Percentiles rank a stretch among this genome's conserved stretches.
Evolutionary conservation across 2,329 filamentous ascomycete species (phyloP).

Genomic region (Cercospora sesami): DNA sequence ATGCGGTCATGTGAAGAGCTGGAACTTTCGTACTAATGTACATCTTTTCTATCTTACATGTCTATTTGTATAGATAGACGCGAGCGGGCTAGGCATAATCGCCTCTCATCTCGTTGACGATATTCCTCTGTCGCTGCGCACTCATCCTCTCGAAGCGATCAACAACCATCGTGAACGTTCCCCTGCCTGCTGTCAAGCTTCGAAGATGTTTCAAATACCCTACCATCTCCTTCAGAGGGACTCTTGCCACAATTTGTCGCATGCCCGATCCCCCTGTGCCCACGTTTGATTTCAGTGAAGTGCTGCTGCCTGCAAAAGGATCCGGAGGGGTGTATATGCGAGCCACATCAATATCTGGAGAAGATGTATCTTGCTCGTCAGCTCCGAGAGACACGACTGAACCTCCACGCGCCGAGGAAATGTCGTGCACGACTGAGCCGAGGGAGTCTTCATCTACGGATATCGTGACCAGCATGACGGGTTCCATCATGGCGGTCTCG

Average conservation of each 20-base stretch:
- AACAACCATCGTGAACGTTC: conserved; percentile 73
- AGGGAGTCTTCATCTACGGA: conserved; percentile 79
- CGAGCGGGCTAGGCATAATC: conserved; percentile 22
- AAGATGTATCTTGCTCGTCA: conserved; percentile 25
- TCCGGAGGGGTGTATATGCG: conserved; percentile 87
- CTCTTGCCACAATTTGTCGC: conserved; percentile 72
- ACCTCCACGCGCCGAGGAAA: conserved; percentile 71
- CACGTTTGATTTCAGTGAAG: conserved; percentile 15
- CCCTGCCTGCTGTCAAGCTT: conserved; percentile 82
- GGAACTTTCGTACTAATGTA: neutral
- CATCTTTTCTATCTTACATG: neutral
- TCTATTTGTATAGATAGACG: neutral
- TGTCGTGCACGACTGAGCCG: conserved; percentile 78
- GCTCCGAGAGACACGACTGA: conserved; percentile 69
- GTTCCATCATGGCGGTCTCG: conserved; percentile 75
- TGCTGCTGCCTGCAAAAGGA: conserved; percentile 59
- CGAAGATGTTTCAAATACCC: conserved; percentile 87
- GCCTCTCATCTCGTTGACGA: conserved; percentile 46
- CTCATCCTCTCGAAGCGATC: conserved; percentile 70
- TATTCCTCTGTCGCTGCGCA: conserved; percentile 58
- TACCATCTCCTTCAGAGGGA: conserved; percentile 95
- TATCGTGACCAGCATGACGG: conserved; percentile 88
- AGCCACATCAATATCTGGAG: conserved; percentile 61
- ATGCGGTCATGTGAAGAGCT: neutral
- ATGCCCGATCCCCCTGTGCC: conserved; percentile 22